Conservation (phyloP, 495 filamentous ascomycete species). For the Neurospora terricola region DNA sequence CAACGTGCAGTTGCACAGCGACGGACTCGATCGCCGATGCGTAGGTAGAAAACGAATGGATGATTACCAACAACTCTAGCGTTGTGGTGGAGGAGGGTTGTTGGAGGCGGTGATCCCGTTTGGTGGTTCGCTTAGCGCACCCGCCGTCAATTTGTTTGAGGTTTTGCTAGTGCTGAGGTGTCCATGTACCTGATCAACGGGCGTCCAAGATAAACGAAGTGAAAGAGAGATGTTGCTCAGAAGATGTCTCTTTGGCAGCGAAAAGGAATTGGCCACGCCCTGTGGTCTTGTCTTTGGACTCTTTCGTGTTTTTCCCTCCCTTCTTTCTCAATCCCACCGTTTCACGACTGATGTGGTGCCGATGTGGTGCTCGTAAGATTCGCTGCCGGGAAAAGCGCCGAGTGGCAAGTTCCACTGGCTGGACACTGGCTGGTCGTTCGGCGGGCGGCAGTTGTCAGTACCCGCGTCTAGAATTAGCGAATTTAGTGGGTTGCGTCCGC, state of each 20-base stretch:
- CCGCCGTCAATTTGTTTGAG: neutral
- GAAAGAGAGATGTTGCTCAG: neutral
- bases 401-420: neutral
- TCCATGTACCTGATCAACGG: neutral
- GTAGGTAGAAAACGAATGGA: neutral
- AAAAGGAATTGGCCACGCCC: neutral
- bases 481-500: neutral
- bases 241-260: neutral
- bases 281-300: neutral
- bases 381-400: neutral
- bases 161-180: neutral
- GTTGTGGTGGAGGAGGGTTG: neutral
- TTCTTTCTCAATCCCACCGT: neutral
- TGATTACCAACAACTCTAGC: neutral
- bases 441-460: neutral
- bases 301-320: neutral
- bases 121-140: neutral
- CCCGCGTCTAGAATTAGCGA: neutral
- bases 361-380: neutral
- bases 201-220: neutral
- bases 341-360: neutral
- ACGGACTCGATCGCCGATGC: neutral
- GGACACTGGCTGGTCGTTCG: neutral
- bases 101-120: neutral
- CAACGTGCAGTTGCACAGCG: neutral